Percentiles rank a stretch among this genome's conserved stretches.
phyloP scores from a whole-genome alignment of 1,284 basidiomycete genomes.

The Filobasidium uniguttulatum region DNA sequence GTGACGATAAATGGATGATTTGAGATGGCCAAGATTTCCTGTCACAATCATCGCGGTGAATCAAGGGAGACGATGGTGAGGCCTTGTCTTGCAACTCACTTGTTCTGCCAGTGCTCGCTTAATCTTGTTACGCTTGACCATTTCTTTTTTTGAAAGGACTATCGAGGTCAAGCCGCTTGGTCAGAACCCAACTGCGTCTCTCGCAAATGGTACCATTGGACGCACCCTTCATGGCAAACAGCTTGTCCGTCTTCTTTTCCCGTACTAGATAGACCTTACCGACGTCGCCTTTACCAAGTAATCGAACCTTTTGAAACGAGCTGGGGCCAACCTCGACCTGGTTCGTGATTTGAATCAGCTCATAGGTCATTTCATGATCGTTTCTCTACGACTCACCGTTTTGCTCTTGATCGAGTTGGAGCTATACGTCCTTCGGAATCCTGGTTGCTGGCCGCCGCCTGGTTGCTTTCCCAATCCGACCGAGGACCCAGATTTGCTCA shows the following conservation, averaged over 20 bases:
- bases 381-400: conserved; percentile 46
- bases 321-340: conserved; percentile 80
- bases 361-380: neutral
- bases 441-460: conserved; percentile 17
- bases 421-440: conserved; percentile 86
- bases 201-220: neutral
- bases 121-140: conserved; percentile 97
- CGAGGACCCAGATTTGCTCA: conserved; percentile 22
- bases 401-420: conserved; percentile 94
- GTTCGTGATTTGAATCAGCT: conserved; percentile 10
- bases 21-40: conserved; percentile 82
- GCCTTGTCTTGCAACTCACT: conserved; percentile 19
- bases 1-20: conserved; percentile 98
- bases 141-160: conserved; percentile 94
- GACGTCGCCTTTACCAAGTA: conserved; percentile 90
- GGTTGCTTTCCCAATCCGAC: conserved; percentile 3
- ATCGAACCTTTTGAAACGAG: conserved; percentile 86
- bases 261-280: conserved; percentile 89
- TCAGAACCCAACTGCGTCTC: neutral
- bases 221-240: conserved; percentile 91
- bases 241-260: conserved; percentile 85
- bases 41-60: neutral
- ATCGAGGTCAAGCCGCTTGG: conserved; percentile 9
- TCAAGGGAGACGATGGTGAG: neutral
- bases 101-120: conserved; percentile 92